phyloP scores from a whole-genome alignment of 352 stramenopile genomes.

The Phytopythium helicoides region DNA sequence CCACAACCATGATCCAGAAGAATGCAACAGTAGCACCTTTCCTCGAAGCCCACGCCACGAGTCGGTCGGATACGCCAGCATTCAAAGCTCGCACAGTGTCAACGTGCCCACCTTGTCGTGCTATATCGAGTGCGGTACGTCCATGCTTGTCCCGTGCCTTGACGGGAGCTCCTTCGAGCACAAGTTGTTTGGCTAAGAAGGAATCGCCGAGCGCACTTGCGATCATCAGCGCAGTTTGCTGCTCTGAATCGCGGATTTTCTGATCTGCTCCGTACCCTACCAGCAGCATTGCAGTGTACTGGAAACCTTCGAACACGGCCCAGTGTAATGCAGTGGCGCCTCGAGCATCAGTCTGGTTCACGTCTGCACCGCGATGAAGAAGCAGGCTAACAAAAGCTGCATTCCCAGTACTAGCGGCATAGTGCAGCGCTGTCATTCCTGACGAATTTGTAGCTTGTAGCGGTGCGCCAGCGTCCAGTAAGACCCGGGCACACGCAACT shows the following conservation, averaged over 20 bases:
- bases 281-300: slow-evolving; percentile 76
- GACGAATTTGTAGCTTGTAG: slow-evolving; percentile 64
- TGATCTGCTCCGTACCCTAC: slow-evolving; percentile 48
- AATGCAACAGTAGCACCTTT: slow-evolving; percentile 64
- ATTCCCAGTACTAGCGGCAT: slow-evolving; percentile 76
- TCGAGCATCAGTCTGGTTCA: slow-evolving; percentile 67
- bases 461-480: slow-evolving; percentile 57
- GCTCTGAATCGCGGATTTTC: slow-evolving; percentile 57
- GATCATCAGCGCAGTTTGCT: slow-evolving; percentile 83
- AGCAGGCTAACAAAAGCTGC: slow-evolving; percentile 69
- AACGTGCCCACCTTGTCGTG: slow-evolving; percentile 60
- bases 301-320: slow-evolving; percentile 83
- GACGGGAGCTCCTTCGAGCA: slow-evolving; percentile 72
- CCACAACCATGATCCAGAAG: slow-evolving; percentile 62
- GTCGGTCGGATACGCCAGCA: slow-evolving; percentile 59
- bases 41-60: slow-evolving; percentile 59
- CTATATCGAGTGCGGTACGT: slow-evolving; percentile 73
- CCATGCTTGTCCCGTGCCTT: slow-evolving; percentile 67
- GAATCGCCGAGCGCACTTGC: slow-evolving; percentile 71
- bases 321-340: slow-evolving; percentile 77
- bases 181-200: slow-evolving; percentile 81
- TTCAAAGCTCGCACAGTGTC: slow-evolving; percentile 68
- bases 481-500: slow-evolving; percentile 47
- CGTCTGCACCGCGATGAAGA: slow-evolving; percentile 52
- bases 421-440: slow-evolving; percentile 79